Conservation (phyloP, 1,284 basidiomycete genomes). For the Amylostereum chailletii region DNA sequence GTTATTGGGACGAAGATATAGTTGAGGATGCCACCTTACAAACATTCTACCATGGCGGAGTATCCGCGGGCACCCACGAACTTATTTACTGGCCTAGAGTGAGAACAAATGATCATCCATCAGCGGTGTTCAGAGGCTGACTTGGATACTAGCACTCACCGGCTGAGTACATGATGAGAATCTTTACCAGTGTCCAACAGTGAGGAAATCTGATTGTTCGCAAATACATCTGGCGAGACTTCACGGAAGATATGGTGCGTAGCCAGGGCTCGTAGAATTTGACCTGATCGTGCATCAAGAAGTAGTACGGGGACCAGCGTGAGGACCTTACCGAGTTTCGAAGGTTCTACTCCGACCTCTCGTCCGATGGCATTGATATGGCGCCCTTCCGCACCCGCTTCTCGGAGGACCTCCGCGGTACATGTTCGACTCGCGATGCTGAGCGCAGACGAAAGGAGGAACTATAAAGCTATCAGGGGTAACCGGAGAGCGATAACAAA, state of each 20-base stretch:
- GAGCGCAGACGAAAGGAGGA: not conserved
- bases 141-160: not conserved
- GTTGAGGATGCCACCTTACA: too few relatives aligned
- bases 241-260: not conserved
- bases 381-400: not conserved
- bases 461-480: not conserved
- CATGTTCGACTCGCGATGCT: not conserved
- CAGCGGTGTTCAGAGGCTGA: not conserved
- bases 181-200: not conserved
- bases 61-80: not conserved
- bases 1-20: too few relatives aligned
- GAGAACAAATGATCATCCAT: not conserved
- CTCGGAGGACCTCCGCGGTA: not conserved
- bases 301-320: not conserved
- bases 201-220: not conserved
- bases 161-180: not conserved
- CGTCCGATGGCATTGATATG: not conserved
- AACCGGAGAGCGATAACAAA: not conserved
- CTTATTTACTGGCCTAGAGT: not conserved
- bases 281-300: not conserved
- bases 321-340: not conserved
- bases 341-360: not conserved
- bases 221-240: not conserved
- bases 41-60: too few relatives aligned
- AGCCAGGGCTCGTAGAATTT: not conserved